Percentiles rank a stretch among this genome's conserved stretches.
Evolutionary conservation across 176 grass and related monocot species (phyloP).

Genomic region (Thalia dealbata): DNA sequence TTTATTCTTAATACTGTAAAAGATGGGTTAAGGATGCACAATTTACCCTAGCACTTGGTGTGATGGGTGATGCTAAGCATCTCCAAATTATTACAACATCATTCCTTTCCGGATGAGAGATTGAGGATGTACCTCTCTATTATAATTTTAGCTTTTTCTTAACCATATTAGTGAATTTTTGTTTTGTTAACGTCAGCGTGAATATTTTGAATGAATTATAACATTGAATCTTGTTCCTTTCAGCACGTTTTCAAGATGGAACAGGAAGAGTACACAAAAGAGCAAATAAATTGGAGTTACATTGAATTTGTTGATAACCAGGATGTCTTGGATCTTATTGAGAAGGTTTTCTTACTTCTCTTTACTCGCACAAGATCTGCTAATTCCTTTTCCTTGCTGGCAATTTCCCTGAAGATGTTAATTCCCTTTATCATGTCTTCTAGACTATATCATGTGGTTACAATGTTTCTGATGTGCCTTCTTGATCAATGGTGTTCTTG

Average conservation of each 20-base stretch:
- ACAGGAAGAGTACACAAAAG: slow-evolving; percentile 99
- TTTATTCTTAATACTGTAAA: not conserved
- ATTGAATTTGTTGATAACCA: slow-evolving; percentile 99
- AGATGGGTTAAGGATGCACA: not conserved
- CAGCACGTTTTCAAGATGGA: slow-evolving; percentile 99
- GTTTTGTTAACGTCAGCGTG: not conserved
- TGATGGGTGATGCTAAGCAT: not conserved
- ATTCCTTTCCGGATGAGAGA: not conserved
- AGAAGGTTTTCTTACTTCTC: slow-evolving; percentile 52
- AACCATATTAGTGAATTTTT: not conserved
- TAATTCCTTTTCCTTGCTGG: not conserved
- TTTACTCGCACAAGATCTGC: not conserved
- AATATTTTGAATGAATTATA: slow-evolving; percentile 8
- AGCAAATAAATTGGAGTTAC: slow-evolving; percentile 99
- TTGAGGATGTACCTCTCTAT: too few relatives aligned
- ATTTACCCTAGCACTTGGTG: not conserved
- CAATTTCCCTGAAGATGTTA: not conserved
- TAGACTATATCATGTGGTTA: not conserved
- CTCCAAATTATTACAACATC: not conserved
- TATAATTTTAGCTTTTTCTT: too few relatives aligned
- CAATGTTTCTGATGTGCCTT: not conserved
- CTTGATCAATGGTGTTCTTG: not conserved
- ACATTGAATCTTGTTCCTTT: slow-evolving; percentile 33
- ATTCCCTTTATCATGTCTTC: not conserved
- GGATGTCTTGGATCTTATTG: slow-evolving; percentile 99